phyloP scores from a whole-genome alignment of 768 basidiomycete genomes.

The Phlegmacium glaucopus region DNA sequence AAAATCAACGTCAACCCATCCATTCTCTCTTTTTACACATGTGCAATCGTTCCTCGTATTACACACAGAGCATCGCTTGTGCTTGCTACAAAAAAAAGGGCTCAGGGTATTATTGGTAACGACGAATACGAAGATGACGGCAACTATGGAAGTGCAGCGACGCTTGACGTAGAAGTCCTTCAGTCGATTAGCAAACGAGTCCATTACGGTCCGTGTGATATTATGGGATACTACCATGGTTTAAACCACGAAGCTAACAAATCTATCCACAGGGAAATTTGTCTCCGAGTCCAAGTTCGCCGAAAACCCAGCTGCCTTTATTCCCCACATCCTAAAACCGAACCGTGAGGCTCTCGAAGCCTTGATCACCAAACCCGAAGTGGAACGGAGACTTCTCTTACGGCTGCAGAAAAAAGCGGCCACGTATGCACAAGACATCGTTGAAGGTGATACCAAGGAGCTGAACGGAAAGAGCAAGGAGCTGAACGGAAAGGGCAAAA shows the following conservation, averaged over 20 bases:
- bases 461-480: constrained; percentile 39
- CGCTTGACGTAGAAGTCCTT: constrained; percentile 93
- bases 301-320: constrained; percentile 80
- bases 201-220: constrained; percentile 89
- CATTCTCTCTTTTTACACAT: constrained; percentile 87
- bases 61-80: constrained; percentile 65
- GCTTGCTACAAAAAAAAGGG: constrained; percentile 64
- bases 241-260: not conserved
- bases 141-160: constrained; percentile 95
- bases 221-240: no score
- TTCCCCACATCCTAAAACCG: constrained; percentile 84
- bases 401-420: constrained; percentile 83
- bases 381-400: constrained; percentile 80
- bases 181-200: constrained; percentile 98
- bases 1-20: constrained; percentile 81
- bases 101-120: constrained; percentile 61
- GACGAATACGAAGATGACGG: constrained; percentile 88
- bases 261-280: constrained; percentile 80
- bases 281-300: constrained; percentile 97
- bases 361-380: constrained; percentile 96
- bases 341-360: constrained; percentile 76
- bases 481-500: constrained; percentile 52
- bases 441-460: constrained; percentile 45
- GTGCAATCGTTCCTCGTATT: constrained; percentile 86
- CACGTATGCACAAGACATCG: constrained; percentile 81